Percentiles rank a stretch among this genome's conserved stretches.
These are phyloP conservation scores for Thraustochytrium sp. DNA, from an alignment of 352 stramenopile genomes.

Conservation along the genomic window DNA sequence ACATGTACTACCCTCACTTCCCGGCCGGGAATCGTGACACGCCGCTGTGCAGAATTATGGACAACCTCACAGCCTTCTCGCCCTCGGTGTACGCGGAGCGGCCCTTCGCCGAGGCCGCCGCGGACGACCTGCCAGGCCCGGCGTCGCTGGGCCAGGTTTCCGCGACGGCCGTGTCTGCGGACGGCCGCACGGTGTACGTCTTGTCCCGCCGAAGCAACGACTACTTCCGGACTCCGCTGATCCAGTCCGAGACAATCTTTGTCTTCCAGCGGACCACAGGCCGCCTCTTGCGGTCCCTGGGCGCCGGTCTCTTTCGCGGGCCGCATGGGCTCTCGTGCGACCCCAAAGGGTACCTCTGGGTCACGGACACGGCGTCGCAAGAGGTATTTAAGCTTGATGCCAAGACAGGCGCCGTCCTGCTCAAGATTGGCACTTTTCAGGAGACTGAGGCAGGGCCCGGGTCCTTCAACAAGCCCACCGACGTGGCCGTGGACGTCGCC, in stretches of 20 bases:
- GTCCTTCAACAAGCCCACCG: neutral
- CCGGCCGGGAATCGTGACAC: neutral
- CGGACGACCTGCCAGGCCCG: neutral
- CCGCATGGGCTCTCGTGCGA: constrained; percentile 3
- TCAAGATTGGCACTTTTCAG: neutral
- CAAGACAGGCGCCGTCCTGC: neutral
- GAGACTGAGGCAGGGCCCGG: neutral
- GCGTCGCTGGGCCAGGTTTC: neutral
- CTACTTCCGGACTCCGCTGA: neutral
- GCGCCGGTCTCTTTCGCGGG: neutral
- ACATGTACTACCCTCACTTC: constrained; percentile 18
- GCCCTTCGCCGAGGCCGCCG: neutral
- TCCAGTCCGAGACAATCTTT: constrained; percentile 6
- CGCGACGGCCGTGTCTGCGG: constrained; percentile 6
- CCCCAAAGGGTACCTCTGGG: neutral
- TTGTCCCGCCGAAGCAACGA: neutral
- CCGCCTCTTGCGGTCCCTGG: neutral
- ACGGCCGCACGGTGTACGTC: constrained; percentile 8
- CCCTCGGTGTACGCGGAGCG: neutral
- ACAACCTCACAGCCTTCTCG: neutral
- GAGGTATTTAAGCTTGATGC: constrained; percentile 7
- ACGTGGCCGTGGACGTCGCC: neutral
- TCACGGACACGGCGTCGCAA: constrained; percentile 5
- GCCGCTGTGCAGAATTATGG: neutral
- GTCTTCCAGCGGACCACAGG: neutral